Evolutionary conservation across 2,329 filamentous ascomycete genomes (phyloP).

Genomic region (Fonsecaea monophora): DNA sequence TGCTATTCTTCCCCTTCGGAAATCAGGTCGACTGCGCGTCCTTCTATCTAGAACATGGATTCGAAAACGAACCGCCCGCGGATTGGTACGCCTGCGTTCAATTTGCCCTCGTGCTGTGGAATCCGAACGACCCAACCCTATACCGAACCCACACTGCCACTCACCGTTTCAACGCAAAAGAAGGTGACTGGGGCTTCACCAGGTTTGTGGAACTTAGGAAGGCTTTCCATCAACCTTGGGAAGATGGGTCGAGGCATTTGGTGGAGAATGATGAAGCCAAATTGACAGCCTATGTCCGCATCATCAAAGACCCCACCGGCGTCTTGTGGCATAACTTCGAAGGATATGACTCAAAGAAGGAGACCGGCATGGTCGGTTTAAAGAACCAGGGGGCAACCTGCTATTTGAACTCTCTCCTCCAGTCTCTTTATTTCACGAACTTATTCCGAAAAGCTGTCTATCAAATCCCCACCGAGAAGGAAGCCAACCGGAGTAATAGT

Average conservation of each 20-base stretch:
- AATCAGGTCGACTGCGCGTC: conserved; percentile 94
- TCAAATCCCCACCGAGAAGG: conserved; percentile 89
- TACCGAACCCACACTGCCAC: conserved; percentile 80
- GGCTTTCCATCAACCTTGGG: conserved; percentile 81
- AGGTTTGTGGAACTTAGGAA: conserved; percentile 86
- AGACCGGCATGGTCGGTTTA: conserved; percentile 94
- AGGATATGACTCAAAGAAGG: conserved; percentile 96
- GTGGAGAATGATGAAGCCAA: conserved; percentile 57
- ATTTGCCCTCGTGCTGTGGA: conserved; percentile 93
- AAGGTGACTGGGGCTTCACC: conserved; percentile 99
- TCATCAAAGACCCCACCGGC: conserved; percentile 58
- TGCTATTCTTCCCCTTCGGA: conserved; percentile 92
- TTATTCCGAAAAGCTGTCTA: conserved; percentile 98
- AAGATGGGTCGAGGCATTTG: conserved; percentile 66
- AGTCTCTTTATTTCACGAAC: conserved; percentile 86
- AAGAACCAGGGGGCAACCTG: conserved; percentile 96
- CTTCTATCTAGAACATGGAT: conserved; percentile 92
- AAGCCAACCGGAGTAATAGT: conserved; percentile 81
- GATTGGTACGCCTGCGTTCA: conserved; percentile 98
- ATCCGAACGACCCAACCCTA: conserved; percentile 87
- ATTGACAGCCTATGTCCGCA: conserved; percentile 56
- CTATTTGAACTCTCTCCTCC: conserved; percentile 83
- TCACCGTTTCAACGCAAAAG: conserved; percentile 93
- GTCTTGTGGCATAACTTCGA: conserved; percentile 56
- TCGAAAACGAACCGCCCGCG: conserved; percentile 76